Evolutionary conservation across 352 stramenopile genomes (phyloP).

Genomic region (Blastocystis sp.): DNA sequence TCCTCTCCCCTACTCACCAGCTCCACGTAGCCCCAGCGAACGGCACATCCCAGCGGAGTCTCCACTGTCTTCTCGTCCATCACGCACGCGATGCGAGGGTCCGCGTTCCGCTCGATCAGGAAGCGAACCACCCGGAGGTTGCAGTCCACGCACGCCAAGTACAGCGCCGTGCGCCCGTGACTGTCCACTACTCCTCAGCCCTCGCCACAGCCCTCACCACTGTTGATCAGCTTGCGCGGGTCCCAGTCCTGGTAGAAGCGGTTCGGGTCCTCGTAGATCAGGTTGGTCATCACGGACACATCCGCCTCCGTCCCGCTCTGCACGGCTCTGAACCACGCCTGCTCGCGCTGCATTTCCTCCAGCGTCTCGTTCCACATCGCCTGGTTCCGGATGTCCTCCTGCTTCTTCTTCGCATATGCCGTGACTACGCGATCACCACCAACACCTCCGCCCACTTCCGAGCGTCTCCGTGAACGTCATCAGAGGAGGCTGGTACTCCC

Average conservation of each 20-base stretch:
- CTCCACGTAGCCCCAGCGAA: constrained; percentile 57
- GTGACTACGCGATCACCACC: neutral
- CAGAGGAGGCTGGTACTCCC: constrained; percentile 6
- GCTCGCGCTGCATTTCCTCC: neutral
- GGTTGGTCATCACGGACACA: constrained; percentile 9
- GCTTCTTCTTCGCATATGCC: neutral
- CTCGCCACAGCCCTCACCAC: neutral
- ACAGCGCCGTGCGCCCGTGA: constrained; percentile 40
- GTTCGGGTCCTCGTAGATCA: constrained; percentile 53
- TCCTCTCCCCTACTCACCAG: constrained; percentile 21
- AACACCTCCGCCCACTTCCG: neutral
- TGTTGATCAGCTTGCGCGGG: constrained; percentile 58
- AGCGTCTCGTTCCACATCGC: constrained; percentile 47
- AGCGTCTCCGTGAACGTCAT: constrained; percentile 48
- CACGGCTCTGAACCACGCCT: constrained; percentile 42
- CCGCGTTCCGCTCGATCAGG: constrained; percentile 34
- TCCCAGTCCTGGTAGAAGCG: constrained; percentile 63
- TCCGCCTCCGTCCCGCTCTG: constrained; percentile 25
- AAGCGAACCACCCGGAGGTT: constrained; percentile 19
- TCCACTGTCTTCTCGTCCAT: constrained; percentile 64
- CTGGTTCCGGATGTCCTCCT: constrained; percentile 45
- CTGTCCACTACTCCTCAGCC: constrained; percentile 41
- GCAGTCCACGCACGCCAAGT: constrained; percentile 49
- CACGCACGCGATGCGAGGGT: constrained; percentile 53
- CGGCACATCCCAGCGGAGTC: constrained; percentile 48